Base-by-base conservation (phyloP, 139 green algal genomes). In the Tetradesmus lagerheimii region DNA sequence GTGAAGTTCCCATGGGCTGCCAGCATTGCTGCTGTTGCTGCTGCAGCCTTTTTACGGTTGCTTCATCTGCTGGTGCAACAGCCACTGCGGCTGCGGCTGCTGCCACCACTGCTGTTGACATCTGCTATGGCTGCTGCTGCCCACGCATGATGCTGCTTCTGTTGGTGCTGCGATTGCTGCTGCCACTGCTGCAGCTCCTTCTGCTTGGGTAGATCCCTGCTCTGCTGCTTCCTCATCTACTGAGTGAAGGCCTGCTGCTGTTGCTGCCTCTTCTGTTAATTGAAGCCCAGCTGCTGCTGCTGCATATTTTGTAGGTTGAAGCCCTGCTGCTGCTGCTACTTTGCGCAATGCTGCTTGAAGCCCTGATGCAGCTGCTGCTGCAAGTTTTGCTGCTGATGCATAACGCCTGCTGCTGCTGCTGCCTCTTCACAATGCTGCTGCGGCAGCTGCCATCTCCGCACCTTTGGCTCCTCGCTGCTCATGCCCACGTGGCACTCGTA, bases 401-500 rank as follows among this genome's bases (percentile, higher is more conserved):
- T 50, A 15, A 50, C 43, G 43, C 43, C 43, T 50, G 53, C 53
- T 66, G 53, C 53, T 29, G 18, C 53, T 29, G 53, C 53, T 31
- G 57, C 57, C 31, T 5, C 18, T 71, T 6, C 14, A 9, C 11
- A 1, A 57, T n/a, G 14, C 43, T 50, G 53, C 53, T 66, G 53
- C 53, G 6, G 18, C 53, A 29, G 53, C 53, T 31, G 57, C 57
- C 31, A n/a, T 5, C 18, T 71, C 2, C 47, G 23, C 74, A 84
- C 86, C 79, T 91, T 87, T 39, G 88, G 88, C 88, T 97, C 96
- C 90, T 95, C 29, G 89, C 91, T 96, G 85, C 90, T 96, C 98
- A 99, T 99, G 91, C 98, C 98, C 41, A 99, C 97, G 93, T 99
- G 98, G 92, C 96, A 98, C 95, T 99, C 98, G 91, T 99, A 99